Conservation (phyloP, 306 rosid genomes). For the Fagus sylvatica region DNA sequence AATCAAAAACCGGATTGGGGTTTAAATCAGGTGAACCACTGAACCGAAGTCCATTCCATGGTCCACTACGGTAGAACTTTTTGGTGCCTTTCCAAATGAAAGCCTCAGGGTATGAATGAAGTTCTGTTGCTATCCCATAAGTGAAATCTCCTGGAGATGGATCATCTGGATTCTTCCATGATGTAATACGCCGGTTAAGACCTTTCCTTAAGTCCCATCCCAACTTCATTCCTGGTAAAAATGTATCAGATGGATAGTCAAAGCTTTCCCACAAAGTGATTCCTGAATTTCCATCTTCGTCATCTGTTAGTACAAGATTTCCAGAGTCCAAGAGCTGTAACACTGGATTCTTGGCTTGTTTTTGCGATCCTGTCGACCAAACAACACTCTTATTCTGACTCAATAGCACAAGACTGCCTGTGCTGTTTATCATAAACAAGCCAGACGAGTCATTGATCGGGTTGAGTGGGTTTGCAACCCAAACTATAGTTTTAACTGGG, state of each 20-base stretch:
- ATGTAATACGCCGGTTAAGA: conserved; percentile 26
- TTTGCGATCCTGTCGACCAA: conserved; percentile 33
- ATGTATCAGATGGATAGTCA: neutral
- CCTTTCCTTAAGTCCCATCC: conserved; percentile 32
- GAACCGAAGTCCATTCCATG: conserved; percentile 38
- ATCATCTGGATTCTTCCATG: conserved; percentile 40
- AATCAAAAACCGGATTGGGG: conserved; percentile 20
- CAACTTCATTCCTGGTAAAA: conserved; percentile 39
- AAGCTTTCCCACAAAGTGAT: neutral
- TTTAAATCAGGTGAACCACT: conserved; percentile 20
- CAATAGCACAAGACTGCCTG: neutral
- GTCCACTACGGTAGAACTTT: conserved; percentile 32
- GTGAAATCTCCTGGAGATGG: conserved; percentile 31
- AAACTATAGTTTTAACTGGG: conserved; percentile 19
- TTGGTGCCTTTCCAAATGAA: conserved; percentile 27
- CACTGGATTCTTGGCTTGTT: conserved; percentile 19
- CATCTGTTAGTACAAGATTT: conserved; percentile 29
- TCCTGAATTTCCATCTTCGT: conserved; percentile 10
- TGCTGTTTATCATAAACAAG: neutral
- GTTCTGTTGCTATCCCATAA: conserved; percentile 24
- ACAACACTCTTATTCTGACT: neutral
- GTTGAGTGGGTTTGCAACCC: conserved; percentile 32
- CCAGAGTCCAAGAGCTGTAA: conserved; percentile 44
- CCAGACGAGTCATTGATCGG: conserved; percentile 25
- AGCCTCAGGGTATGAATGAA: conserved; percentile 21